Conservation (phyloP, 1,139 yeast genomes). For the Hemisphaericaspora lyxosophila region DNA sequence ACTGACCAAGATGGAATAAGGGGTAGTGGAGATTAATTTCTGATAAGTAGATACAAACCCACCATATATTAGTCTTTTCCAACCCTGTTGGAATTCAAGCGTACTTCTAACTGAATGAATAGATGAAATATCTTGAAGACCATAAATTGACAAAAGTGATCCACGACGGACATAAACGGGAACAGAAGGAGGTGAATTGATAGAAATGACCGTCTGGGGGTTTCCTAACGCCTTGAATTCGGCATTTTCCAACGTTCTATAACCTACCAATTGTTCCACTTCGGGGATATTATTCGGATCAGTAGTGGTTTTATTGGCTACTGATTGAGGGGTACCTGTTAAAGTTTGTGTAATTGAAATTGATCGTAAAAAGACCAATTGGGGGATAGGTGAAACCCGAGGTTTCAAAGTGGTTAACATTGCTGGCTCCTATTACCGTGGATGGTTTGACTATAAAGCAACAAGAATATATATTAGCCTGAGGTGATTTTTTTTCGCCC, state of each 20-base stretch:
- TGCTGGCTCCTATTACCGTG: not conserved
- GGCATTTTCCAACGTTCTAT: constrained; percentile 22
- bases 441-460: no score
- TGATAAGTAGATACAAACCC: constrained; percentile 44
- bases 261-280: constrained; percentile 17
- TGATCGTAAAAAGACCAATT: constrained; percentile 1
- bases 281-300: constrained; percentile 20
- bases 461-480: no score
- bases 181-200: constrained; percentile 56
- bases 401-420: not conserved
- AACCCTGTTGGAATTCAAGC: constrained; percentile 33
- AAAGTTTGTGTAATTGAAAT: constrained; percentile 5
- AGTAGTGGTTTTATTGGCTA: constrained; percentile 16
- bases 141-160: constrained; percentile 49
- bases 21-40: constrained; percentile 47
- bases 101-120: constrained; percentile 27
- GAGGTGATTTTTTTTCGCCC: no score
- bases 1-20: constrained; percentile 40
- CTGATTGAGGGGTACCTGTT: not conserved
- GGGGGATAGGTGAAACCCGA: not conserved
- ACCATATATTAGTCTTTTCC: constrained; percentile 43
- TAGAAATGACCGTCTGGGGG: constrained; percentile 44
- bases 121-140: constrained; percentile 20
- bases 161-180: constrained; percentile 51
- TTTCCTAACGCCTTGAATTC: constrained; percentile 42